phyloP scores from a whole-genome alignment of 108 stramenopile genomes.

The Phaeodactylum tricornutum region DNA sequence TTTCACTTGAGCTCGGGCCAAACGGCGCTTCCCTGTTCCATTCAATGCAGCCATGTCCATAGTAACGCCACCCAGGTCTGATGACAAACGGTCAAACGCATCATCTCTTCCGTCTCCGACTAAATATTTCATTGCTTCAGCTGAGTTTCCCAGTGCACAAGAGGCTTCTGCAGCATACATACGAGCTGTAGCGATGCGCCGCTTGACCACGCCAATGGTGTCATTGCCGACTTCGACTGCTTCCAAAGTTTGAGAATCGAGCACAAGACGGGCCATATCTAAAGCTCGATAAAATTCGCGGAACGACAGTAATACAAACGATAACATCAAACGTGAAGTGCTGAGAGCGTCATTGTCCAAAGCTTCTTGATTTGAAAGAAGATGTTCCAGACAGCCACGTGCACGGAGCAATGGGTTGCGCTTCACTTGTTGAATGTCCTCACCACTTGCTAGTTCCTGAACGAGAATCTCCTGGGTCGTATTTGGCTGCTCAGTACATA shows the following conservation, averaged over 20 bases:
- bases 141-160: slow-evolving; percentile 30
- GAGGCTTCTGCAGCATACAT: slow-evolving; percentile 63
- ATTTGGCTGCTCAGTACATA: background rate
- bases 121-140: slow-evolving; percentile 30
- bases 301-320: slow-evolving; percentile 45
- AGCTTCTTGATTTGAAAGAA: slow-evolving; percentile 11
- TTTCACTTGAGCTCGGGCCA: slow-evolving; percentile 37
- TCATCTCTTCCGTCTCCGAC: slow-evolving; percentile 35
- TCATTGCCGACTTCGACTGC: no score
- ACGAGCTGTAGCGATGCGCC: slow-evolving; percentile 35
- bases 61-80: slow-evolving; percentile 18
- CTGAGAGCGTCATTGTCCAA: slow-evolving; percentile 5
- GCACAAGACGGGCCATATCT: slow-evolving; percentile 3
- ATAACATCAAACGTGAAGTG: slow-evolving; percentile 33
- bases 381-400: slow-evolving; percentile 8
- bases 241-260: no score
- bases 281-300: slow-evolving; percentile 30
- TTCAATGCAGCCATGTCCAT: background rate
- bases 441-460: slow-evolving; percentile 21
- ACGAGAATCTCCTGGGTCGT: background rate
- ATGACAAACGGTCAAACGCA: slow-evolving; percentile 37
- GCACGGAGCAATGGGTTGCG: slow-evolving; percentile 28
- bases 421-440: slow-evolving; percentile 23
- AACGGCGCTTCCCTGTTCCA: slow-evolving; percentile 8
- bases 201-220: slow-evolving; percentile 6